Conservation (phyloP, 2,329 filamentous ascomycete genomes). For the Tolypocladium ovalisporum region DNA sequence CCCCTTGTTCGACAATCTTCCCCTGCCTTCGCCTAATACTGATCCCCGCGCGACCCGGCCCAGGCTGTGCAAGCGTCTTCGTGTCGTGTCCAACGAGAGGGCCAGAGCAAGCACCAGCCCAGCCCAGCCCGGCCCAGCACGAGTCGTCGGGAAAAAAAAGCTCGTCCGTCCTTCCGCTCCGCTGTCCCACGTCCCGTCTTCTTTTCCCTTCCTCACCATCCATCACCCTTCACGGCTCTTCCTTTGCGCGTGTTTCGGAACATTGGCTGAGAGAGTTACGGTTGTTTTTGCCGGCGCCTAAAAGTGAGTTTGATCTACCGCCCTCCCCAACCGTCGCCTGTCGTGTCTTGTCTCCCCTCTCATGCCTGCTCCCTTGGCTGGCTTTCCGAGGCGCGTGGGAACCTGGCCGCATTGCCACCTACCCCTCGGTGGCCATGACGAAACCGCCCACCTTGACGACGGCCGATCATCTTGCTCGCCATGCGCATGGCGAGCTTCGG, state of each 20-base stretch:
- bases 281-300: conserved; percentile 40
- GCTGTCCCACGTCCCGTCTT: conserved; percentile 20
- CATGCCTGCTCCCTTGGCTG: not conserved
- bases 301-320: conserved; percentile 34
- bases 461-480: not conserved
- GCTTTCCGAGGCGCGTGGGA: not conserved
- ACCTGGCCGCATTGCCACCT: conserved; percentile 2
- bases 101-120: conserved; percentile 7
- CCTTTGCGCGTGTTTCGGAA: conserved; percentile 34
- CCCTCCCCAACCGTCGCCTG: not conserved
- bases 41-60: conserved; percentile 13
- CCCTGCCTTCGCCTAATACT: conserved; percentile 17
- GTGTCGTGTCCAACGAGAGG: conserved; percentile 10
- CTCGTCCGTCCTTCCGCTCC: conserved; percentile 23
- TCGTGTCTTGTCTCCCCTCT: not conserved
- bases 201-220: conserved; percentile 14
- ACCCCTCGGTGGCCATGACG: conserved; percentile 7
- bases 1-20: conserved; percentile 17
- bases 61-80: conserved; percentile 11
- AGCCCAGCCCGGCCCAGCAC: conserved; percentile 13
- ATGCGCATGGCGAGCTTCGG: not conserved
- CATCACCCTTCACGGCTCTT: conserved; percentile 30
- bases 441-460: conserved; percentile 2
- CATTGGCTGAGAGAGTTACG: conserved; percentile 30
- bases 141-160: conserved; percentile 19